Evolutionary conservation across 2,329 filamentous ascomycete genomes (phyloP), one percentile per base, ranked within the genome.

Genomic region (Paradendryphiella salina): DNA sequence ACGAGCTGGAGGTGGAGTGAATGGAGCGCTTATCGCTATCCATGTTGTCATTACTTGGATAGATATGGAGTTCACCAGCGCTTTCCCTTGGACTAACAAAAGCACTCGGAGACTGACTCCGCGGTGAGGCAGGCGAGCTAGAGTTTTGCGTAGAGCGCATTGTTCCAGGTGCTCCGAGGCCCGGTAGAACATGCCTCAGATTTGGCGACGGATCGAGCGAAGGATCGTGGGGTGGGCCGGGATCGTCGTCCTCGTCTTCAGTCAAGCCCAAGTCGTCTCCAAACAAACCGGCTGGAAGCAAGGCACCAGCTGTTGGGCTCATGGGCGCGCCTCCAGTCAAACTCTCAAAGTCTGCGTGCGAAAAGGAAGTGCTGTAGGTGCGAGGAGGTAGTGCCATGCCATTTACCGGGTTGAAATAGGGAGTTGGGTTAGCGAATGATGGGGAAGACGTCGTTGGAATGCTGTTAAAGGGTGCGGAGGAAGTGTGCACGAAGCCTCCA

Each of bases 251-350:
- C 31, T 72, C 70, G 8, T 60, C 58, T 33, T 72, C 68, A 0
- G 63, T 70, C 39, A 66, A 75, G 13, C 86, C 85, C 32, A 85
- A 79, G 39, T 88, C 86, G 43, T 87, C 84, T 5, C 80, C 80
- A 41, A 85, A 79, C 3, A 87, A 75, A 52, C 82, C 84, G 1
- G 88, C 88, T 0, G 89, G 89, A 13, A 95, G 75, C 3, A 93
- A 77, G 13, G 86, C 82, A 21, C 87, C 85, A 2, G 89, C 89
- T 3, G 87, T 88, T 1, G 89, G 89, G 62, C 88, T 92, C 69
- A 93, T 82, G 1, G 87, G 87, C 2, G 87, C 88, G 21, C 83
- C 85, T 14, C 79, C 81, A 3, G 80, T 84, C 29, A 87, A 69
- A 14, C 79, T 79, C 50, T 83, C 82, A 4, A 86, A 74, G 14